phyloP scores from a whole-genome alignment of 768 basidiomycete species.

The Trametes cingulata region DNA sequence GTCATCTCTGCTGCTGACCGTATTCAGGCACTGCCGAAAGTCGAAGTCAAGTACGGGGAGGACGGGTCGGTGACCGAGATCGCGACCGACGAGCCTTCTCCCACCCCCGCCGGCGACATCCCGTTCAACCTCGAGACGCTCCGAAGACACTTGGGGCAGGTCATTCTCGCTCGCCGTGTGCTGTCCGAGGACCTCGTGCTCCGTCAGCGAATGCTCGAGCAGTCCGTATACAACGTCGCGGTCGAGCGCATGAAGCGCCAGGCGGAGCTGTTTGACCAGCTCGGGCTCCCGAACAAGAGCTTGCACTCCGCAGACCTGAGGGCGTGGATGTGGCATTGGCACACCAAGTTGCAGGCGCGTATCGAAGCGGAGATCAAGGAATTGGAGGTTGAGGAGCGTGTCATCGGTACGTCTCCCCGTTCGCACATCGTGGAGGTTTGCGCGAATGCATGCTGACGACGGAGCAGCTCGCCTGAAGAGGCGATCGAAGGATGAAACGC shows the following conservation, averaged over 20 bases:
- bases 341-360: constrained; percentile 53
- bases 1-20: background rate
- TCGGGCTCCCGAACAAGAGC: constrained; percentile 52
- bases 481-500: constrained; percentile 9
- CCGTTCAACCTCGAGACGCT: constrained; percentile 79
- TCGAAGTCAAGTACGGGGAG: constrained; percentile 16
- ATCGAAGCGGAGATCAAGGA: constrained; percentile 52
- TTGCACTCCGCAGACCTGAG: constrained; percentile 56
- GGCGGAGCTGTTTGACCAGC: constrained; percentile 53
- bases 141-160: constrained; percentile 64
- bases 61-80: constrained; percentile 27
- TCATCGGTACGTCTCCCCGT: constrained; percentile 31
- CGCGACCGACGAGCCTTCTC: constrained; percentile 23
- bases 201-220: constrained; percentile 82
- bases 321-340: constrained; percentile 89
- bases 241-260: constrained; percentile 68
- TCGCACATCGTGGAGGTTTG: no score
- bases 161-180: constrained; percentile 62
- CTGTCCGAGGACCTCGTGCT: constrained; percentile 66
- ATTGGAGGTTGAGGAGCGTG: constrained; percentile 42
- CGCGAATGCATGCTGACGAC: background rate
- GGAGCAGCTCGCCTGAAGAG: background rate
- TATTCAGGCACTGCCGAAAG: constrained; percentile 14
- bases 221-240: constrained; percentile 84
- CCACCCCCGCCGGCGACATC: constrained; percentile 40